Evolutionary conservation across 2,329 filamentous ascomycete species (phyloP).

Genomic region (Macrophomina tecta): DNA sequence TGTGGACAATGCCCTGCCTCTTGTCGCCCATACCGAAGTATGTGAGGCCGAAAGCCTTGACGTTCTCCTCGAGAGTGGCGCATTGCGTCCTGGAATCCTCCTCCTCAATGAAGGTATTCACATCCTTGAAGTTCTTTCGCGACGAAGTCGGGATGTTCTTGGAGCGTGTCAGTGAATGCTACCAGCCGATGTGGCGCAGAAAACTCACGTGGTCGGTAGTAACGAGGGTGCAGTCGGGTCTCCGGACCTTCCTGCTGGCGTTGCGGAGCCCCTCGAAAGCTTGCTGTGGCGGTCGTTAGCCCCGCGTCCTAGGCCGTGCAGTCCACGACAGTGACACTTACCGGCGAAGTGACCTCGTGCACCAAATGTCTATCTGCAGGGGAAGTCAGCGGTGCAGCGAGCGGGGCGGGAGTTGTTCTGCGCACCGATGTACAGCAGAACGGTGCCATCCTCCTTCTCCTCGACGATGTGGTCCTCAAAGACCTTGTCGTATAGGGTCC

Average conservation of each 20-base stretch:
- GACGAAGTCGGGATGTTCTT: slow-evolving; percentile 94
- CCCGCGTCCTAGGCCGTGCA: slow-evolving; percentile 3
- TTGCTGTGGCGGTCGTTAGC: slow-evolving; percentile 64
- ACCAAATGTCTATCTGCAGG: slow-evolving; percentile 87
- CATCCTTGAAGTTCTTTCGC: slow-evolving; percentile 91
- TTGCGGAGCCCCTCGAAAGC: slow-evolving; percentile 95
- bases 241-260: slow-evolving; percentile 82
- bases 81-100: slow-evolving; percentile 93
- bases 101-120: slow-evolving; percentile 92
- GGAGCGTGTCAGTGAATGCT: neutral
- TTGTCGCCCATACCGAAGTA: slow-evolving; percentile 97
- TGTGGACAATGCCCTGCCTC: slow-evolving; percentile 96
- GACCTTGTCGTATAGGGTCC: slow-evolving; percentile 97
- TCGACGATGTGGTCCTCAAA: slow-evolving; percentile 93
- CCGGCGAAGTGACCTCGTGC: slow-evolving; percentile 96
- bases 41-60: slow-evolving; percentile 93
- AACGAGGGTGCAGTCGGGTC: slow-evolving; percentile 94
- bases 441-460: slow-evolving; percentile 90
- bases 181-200: slow-evolving; percentile 32
- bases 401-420: slow-evolving; percentile 27
- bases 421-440: slow-evolving; percentile 90
- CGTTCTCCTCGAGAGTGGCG: slow-evolving; percentile 94
- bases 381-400: slow-evolving; percentile 34
- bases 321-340: slow-evolving; percentile 52
- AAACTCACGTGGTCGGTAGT: slow-evolving; percentile 90